phyloP scores from a whole-genome alignment of 768 basidiomycete genomes.

The Rhizopogon sp. region DNA sequence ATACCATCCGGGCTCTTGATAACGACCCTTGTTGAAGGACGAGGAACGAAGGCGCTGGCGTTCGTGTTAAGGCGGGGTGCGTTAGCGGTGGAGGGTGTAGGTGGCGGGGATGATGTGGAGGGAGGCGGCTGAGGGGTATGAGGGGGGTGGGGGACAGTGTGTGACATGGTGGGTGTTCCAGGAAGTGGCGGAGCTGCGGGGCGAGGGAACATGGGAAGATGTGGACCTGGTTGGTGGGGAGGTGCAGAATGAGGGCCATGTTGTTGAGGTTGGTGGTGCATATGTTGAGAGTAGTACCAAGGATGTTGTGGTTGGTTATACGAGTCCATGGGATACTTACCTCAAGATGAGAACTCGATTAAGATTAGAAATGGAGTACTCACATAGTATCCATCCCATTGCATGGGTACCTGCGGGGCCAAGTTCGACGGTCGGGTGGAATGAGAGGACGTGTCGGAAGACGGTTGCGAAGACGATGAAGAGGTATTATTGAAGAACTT shows the following conservation, averaged over 20 bases:
- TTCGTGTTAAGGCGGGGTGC: constrained; percentile 47
- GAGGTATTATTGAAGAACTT: constrained; percentile 36
- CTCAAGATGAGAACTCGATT: constrained; percentile 4
- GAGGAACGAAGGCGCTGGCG: constrained; percentile 65
- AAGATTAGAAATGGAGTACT: constrained; percentile 21
- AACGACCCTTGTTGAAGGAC: constrained; percentile 32
- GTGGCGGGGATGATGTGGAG: constrained; percentile 51
- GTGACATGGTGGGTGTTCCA: constrained; percentile 63
- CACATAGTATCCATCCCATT: constrained; percentile 56
- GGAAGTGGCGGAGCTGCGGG: constrained; percentile 50
- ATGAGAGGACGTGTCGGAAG: constrained; percentile 55
- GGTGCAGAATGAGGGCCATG: constrained; percentile 40
- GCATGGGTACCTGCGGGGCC: constrained; percentile 39
- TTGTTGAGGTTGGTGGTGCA: constrained; percentile 39
- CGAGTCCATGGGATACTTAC: constrained; percentile 38
- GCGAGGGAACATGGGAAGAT: constrained; percentile 63
- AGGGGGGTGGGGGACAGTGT: constrained; percentile 43
- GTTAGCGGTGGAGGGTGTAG: constrained; percentile 30
- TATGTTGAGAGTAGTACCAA: constrained; percentile 32
- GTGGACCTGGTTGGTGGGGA: constrained; percentile 30
- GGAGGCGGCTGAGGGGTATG: constrained; percentile 47
- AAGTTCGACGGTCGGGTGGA: constrained; percentile 49
- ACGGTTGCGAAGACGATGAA: constrained; percentile 39
- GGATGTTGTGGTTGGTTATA: constrained; percentile 34
- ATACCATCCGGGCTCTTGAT: constrained; percentile 53